phyloP scores from a whole-genome alignment of 163 green algal genomes.

The Scenedesmus sp. region DNA sequence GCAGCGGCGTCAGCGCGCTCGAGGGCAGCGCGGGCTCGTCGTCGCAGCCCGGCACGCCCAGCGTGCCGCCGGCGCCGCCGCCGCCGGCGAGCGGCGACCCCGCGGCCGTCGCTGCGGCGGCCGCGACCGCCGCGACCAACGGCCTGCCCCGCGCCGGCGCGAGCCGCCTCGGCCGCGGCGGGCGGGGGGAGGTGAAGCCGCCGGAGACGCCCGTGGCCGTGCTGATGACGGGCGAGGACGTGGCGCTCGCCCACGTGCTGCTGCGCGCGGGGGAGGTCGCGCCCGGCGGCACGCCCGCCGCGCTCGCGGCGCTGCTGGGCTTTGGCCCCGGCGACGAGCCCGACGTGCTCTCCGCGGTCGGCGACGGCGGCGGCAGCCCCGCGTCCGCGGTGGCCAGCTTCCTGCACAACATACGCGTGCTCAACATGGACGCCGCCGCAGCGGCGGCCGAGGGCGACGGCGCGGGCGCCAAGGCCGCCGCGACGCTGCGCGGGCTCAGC shows the following conservation, averaged over 20 bases:
- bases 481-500: not conserved
- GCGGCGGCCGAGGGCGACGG: slow-evolving; percentile 31
- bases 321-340: slow-evolving; percentile 1
- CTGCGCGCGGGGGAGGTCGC: not conserved
- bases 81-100: not conserved
- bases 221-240: slow-evolving; percentile 18
- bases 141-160: not conserved
- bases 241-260: slow-evolving; percentile 21
- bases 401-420: slow-evolving; percentile 42
- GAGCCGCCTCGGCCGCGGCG: not conserved
- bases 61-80: not conserved
- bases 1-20: not conserved
- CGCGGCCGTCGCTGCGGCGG: not conserved
- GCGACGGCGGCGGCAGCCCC: not conserved
- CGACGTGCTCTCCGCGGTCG: slow-evolving; percentile 20
- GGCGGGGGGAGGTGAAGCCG: not conserved
- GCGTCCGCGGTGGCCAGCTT: slow-evolving; percentile 20
- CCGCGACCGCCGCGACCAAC: not conserved
- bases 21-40: not conserved
- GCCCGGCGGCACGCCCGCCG: not conserved
- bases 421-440: slow-evolving; percentile 30
- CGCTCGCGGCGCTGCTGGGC: slow-evolving; percentile 23
- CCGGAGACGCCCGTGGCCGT: not conserved
- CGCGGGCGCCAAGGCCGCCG: not conserved
- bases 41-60: slow-evolving; percentile 29